Base-by-base conservation (phyloP, 495 filamentous ascomycete species). In the Neurospora sp. region DNA sequence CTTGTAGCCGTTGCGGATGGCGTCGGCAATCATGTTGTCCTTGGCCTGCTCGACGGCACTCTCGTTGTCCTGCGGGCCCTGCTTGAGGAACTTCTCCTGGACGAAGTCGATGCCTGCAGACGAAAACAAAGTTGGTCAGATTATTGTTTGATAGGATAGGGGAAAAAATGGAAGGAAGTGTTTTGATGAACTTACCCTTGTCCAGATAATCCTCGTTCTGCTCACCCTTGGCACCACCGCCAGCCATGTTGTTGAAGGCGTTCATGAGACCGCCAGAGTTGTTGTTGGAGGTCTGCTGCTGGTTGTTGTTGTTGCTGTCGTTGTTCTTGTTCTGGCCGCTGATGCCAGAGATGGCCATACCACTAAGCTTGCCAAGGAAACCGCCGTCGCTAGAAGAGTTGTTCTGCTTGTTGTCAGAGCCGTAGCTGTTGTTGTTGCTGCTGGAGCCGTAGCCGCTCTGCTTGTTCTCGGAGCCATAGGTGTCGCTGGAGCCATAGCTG, bases 21-120 rank as follows among this genome's bases (percentile, higher is more conserved):
- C 84, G 68, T 90, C 85, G 5, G 87, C 87, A 69, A 91, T 90
- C 80, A 87, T 77, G 79, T 91, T 88, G 77, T 93, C 91, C 83
- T 93, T 92, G 75, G 88, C 90, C 78, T 93, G 91, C 80, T 93
- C 91, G 42, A 86, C 79, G 8, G 91, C 91, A 71, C 82, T 87
- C 82, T 93, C 91, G 82, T 93, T 92, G 82, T 84, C 81, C 81
- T 93, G 91, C 27, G 84, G 75, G 6, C 91, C 91, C 73, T 86
- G 81, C 40, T 89, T 89, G n/a, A 93, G 70, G 75, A 91, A 76
- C 35, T 89, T 84, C 77, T 93, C 87, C 77, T 93, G 91, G 6
- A 91, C 84, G 72, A 84, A 84, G 77, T 93, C 91, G 79, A 93
- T 81, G 16, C 85, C 91, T 92, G 75, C 41, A 5, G 39, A 22